Base-by-base conservation (phyloP, 805 yeast genomes). In the Wilhelminamyces savonicus region DNA sequence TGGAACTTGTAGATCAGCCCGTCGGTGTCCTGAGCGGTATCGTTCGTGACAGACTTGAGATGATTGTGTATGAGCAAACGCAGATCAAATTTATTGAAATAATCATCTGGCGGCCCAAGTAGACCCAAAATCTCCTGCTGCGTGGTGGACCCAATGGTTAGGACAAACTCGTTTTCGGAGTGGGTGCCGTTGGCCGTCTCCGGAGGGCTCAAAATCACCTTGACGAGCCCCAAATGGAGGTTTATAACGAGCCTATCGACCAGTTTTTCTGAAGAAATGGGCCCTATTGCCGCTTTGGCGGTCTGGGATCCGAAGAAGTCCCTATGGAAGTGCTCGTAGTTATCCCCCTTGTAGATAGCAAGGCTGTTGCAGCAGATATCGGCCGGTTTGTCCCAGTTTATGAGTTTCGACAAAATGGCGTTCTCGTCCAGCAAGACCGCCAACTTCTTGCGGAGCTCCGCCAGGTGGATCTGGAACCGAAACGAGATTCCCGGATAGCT, bases 401-500 rank as follows among this genome's bases (percentile, higher is more conserved):
- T 41, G 20, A 58, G 41, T 16, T 34, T 37, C 5, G 63, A 53
- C 16, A 60, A 42, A 13, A 52, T 34, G 21, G 23, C 35, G 29
- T 52, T 52, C 13, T 43, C 54, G 25, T 43, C 44, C 16, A 24
- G 30, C 8, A 28, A 21, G 5, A 21, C 30, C 3, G 26, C 21
- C 11, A 36, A 37, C 41, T 34, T 41, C 10, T 27, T 29, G 8
- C 40, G 27, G 21, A 56, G 39, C 6, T 38, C 52, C 5, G 36
- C 36, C 46, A 25, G 41, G 20, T 26, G 24, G 7, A 60, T 40
- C 19, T 45, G 47, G 41, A 75, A 76, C 31, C 57, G 61, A 50
- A 76, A 76, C 0, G 71, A 57, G 4, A 76, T 56, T 0, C 83
- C 83, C 2, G 76, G 74, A 40, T 76, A 76, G 14, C 74, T 66